Evolutionary conservation across 2,329 filamentous ascomycete genomes (phyloP).

Genomic region (Neurospora sp.): DNA sequence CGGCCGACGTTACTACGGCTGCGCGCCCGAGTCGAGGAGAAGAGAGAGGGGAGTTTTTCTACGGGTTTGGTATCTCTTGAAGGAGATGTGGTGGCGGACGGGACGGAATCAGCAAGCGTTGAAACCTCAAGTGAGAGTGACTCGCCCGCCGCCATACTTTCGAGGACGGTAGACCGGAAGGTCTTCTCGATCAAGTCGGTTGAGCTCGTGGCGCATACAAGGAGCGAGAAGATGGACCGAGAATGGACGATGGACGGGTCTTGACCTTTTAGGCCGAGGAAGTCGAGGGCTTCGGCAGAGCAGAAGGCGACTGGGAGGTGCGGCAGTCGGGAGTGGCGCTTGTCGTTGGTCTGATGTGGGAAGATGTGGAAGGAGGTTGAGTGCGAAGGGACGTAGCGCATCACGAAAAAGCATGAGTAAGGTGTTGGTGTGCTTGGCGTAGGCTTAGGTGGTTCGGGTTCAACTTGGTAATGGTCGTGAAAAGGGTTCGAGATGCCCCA

Average conservation of each 20-base stretch:
- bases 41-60: neutral
- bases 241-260: conserved; percentile 28
- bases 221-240: conserved; percentile 45
- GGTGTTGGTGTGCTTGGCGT: conserved; percentile 6
- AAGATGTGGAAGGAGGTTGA: neutral
- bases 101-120: neutral
- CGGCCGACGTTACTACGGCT: neutral
- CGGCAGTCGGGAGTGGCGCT: conserved; percentile 10
- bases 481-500: neutral
- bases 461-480: neutral
- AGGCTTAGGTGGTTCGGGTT: conserved; percentile 9
- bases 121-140: conserved; percentile 10
- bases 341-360: conserved; percentile 10
- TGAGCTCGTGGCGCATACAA: conserved; percentile 36
- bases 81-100: neutral
- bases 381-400: conserved; percentile 16
- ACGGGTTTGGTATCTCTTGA: neutral
- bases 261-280: conserved; percentile 32
- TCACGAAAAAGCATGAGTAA: conserved; percentile 22
- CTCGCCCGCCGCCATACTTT: conserved; percentile 22
- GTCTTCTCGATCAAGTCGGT: conserved; percentile 29
- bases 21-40: neutral
- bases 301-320: conserved; percentile 12
- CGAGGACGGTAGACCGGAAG: conserved; percentile 34
- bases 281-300: conserved; percentile 27